These are phyloP conservation scores for Suillus occidentalis DNA, from an alignment of 768 basidiomycete genomes.

Conservation along the genomic window DNA sequence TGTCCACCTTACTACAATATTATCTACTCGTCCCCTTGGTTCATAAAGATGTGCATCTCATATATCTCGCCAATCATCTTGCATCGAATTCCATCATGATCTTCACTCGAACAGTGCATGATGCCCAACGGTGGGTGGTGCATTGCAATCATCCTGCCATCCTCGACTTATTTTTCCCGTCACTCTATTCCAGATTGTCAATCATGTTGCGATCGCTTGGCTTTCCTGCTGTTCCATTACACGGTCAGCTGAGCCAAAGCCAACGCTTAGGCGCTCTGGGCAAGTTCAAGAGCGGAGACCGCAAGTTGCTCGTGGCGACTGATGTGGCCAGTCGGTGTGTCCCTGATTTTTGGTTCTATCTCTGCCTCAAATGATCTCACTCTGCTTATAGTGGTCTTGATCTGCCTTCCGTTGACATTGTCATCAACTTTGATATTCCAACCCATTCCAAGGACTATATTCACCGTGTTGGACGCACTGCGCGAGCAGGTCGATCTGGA, in stretches of 20 bases:
- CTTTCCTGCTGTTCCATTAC: constrained; percentile 93
- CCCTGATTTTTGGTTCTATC: neutral
- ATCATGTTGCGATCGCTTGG: constrained; percentile 89
- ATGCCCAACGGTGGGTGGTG: constrained; percentile 70
- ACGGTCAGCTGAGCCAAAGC: constrained; percentile 93
- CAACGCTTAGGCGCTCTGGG: constrained; percentile 88
- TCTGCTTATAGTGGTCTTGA: constrained; percentile 71
- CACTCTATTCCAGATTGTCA: constrained; percentile 54
- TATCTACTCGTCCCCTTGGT: constrained; percentile 91
- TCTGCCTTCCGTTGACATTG: constrained; percentile 92
- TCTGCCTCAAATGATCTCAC: neutral
- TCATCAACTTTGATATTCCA: constrained; percentile 98
- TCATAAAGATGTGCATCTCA: constrained; percentile 89
- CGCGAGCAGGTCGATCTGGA: constrained; percentile 95
- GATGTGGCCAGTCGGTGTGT: constrained; percentile 90
- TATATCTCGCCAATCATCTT: constrained; percentile 85
- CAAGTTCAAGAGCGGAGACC: constrained; percentile 95
- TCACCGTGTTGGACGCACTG: constrained; percentile 96
- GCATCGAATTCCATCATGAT: constrained; percentile 94
- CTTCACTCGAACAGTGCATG: constrained; percentile 94
- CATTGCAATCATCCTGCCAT: neutral
- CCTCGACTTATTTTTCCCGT: constrained; percentile 1
- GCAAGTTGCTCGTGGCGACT: constrained; percentile 90
- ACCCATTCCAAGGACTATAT: constrained; percentile 99
- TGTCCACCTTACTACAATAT: constrained; percentile 92